Evolutionary conservation across 805 yeast species (phyloP), one percentile per base, ranked within the genome.

Genomic region (Ogataea siamensis): DNA sequence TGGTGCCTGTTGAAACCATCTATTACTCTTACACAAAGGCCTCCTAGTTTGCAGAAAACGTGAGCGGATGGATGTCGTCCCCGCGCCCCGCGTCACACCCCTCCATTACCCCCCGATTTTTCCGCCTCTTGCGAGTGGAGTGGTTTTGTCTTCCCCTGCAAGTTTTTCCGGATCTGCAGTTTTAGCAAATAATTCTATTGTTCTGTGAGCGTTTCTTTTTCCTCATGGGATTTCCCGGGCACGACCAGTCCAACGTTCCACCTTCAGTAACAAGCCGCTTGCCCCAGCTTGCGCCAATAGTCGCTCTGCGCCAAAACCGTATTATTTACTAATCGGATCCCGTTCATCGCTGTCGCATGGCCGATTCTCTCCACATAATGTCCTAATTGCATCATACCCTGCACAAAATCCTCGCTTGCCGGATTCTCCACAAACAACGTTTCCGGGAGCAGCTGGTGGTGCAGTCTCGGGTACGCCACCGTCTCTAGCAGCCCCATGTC

Each of bases 371-470:
- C 58, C 3, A 73, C 60, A 0, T 49, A 55, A 50, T 81, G 85
- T 4, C 86, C 87, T 52, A 65, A 71, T 0, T 40, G 46, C 19
- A 47, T 39, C 45, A 80, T 57, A 0, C 53, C 61, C 5, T 50
- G 42, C 2, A 66, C 38, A 3, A 75, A 61, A 21, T 67, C 73
- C 13, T 53, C 45, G 20, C 60, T 73, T 5, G 71, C 63, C 30
- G 75, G 70, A 10, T 67, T 55, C 53, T 89, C 98, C 28, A 83
- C 70, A 60, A 68, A 77, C 2, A 78, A 64, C 3, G 51, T 56
- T 45, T 87, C 80, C 0, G 97, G 97, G 17, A 91, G 57, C 15
- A 91, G 71, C 60, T 91, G 99, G 58, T 91, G 96, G 57, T 91
- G 98, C 8, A 87, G 32, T 37, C 99, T 66, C 1, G 97, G 97